These are phyloP conservation scores for Moricandia moricandioides DNA, from an alignment of 345 rosid genomes.

Conservation along the genomic window DNA sequence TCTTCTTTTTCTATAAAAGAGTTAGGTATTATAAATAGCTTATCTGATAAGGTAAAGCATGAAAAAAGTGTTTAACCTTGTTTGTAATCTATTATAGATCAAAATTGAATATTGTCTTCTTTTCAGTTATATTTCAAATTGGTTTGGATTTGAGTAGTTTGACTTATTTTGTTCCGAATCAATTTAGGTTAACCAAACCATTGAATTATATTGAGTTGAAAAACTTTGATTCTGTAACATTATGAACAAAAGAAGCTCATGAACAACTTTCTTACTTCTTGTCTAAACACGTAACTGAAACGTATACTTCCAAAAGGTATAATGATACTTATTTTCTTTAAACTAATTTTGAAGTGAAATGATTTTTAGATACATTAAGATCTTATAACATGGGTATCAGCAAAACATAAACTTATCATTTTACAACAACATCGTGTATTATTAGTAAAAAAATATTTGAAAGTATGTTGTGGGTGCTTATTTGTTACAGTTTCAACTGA, in stretches of 20 bases:
- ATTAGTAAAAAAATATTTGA: background rate
- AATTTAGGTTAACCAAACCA: too few relatives aligned
- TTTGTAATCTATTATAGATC: too few relatives aligned
- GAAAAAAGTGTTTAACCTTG: too few relatives aligned
- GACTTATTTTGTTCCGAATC: too few relatives aligned
- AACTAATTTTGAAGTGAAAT: background rate
- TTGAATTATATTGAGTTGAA: too few relatives aligned
- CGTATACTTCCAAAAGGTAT: background rate
- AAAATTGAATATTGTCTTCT: too few relatives aligned
- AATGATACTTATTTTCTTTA: slow-evolving; percentile 31
- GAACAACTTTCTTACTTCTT: background rate
- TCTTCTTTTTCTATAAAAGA: too few relatives aligned
- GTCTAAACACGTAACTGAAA: slow-evolving; percentile 20
- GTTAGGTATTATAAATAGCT: too few relatives aligned
- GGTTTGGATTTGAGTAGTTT: too few relatives aligned
- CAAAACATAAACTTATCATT: background rate
- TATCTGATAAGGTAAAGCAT: too few relatives aligned
- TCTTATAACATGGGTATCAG: background rate
- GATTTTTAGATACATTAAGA: background rate
- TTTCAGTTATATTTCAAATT: too few relatives aligned
- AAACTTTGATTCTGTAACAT: slow-evolving; percentile 21
- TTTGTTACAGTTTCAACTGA: slow-evolving; percentile 4
- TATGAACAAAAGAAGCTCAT: slow-evolving; percentile 27
- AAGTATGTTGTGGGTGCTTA: background rate
- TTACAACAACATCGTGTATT: background rate